phyloP scores from a whole-genome alignment of 2,329 filamentous ascomycete species.

The Keithomyces neogunnii region DNA sequence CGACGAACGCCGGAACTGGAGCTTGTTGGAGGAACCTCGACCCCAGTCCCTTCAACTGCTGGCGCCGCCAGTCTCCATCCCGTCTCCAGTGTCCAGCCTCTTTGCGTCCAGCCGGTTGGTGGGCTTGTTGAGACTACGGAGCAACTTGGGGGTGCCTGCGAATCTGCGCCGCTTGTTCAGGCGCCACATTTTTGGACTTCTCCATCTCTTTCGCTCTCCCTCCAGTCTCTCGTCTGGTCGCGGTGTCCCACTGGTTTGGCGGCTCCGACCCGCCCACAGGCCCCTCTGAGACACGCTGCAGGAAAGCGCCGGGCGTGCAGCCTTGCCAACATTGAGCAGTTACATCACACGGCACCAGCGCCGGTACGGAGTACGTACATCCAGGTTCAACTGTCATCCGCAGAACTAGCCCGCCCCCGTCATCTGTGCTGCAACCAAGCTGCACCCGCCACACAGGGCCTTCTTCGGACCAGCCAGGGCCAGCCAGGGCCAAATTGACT shows the following conservation, averaged over 20 bases:
- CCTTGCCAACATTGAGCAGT: conserved; percentile 5
- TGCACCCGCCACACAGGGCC: neutral
- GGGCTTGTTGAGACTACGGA: neutral
- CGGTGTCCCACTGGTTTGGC: neutral
- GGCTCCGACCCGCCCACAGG: conserved; percentile 8
- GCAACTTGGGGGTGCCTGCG: neutral
- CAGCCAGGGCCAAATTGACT: conserved; percentile 6
- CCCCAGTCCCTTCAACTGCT: conserved; percentile 1
- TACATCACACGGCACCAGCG: neutral
- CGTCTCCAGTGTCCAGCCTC: conserved; percentile 3
- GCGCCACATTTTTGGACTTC: neutral
- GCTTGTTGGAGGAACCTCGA: conserved; percentile 2
- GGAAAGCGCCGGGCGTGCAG: conserved; percentile 6
- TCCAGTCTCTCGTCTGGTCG: neutral
- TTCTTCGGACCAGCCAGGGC: neutral
- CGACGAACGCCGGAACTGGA: conserved; percentile 5
- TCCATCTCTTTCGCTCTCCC: neutral
- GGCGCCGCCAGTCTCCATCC: conserved; percentile 2
- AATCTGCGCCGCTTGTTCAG: neutral
- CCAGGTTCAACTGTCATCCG: too few relatives aligned
- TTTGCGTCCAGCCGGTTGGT: neutral
- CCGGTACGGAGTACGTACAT: neutral
- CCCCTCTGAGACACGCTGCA: conserved; percentile 11
- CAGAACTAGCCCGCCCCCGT: too few relatives aligned
- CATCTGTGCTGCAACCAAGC: too few relatives aligned